These are phyloP conservation scores for Phytophthora constricta DNA, from an alignment of 352 stramenopile genomes.

Conservation along the genomic window DNA sequence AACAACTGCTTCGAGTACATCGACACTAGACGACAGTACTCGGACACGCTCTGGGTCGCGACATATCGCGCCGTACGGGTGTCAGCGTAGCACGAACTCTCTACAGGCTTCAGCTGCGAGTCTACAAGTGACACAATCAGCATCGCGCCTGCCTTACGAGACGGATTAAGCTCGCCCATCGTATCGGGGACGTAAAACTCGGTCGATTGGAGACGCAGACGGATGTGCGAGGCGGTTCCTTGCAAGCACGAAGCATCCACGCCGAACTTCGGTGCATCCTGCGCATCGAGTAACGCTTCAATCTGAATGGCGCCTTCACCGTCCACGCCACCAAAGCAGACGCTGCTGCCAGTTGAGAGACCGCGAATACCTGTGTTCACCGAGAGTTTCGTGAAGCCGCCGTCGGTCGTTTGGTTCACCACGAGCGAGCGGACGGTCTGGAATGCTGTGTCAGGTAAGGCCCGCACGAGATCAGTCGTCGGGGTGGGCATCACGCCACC, in stretches of 20 bases:
- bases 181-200: conserved; percentile 38
- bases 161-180: conserved; percentile 45
- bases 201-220: conserved; percentile 37
- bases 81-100: conserved; percentile 30
- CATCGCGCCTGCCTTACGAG: conserved; percentile 29
- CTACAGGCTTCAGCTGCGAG: conserved; percentile 15
- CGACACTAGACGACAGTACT: conserved; percentile 33
- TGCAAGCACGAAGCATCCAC: conserved; percentile 36
- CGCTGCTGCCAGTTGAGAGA: conserved; percentile 22
- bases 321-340: conserved; percentile 47
- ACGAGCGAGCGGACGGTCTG: conserved; percentile 27
- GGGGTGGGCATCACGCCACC: background rate
- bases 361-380: conserved; percentile 33
- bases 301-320: conserved; percentile 39
- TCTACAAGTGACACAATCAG: conserved; percentile 38
- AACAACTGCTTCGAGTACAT: conserved; percentile 37
- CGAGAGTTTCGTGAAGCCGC: conserved; percentile 14
- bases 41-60: conserved; percentile 13
- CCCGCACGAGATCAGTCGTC: conserved; percentile 34
- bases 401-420: conserved; percentile 31
- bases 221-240: conserved; percentile 27
- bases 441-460: conserved; percentile 27
- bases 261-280: conserved; percentile 32
- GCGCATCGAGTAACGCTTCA: conserved; percentile 35
- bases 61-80: conserved; percentile 19